Evolutionary conservation across 2,329 filamentous ascomycete genomes (phyloP).

Genomic region (Ceratocystiopsis minuta): DNA sequence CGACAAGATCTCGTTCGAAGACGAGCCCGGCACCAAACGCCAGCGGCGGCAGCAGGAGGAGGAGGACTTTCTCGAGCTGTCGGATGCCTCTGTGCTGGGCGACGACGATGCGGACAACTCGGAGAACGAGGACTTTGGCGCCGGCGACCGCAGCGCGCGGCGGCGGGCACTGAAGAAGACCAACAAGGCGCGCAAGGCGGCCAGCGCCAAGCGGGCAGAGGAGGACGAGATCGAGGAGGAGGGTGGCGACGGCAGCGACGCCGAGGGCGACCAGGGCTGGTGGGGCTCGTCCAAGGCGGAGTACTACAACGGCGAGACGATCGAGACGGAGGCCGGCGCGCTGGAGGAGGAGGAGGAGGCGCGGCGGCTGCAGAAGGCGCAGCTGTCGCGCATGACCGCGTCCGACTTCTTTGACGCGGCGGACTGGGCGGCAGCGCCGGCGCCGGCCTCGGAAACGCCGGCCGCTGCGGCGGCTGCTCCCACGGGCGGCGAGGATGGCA

Average conservation of each 20-base stretch:
- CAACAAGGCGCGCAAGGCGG: constrained; percentile 17
- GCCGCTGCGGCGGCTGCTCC: constrained; percentile 17
- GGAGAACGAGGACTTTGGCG: constrained; percentile 7
- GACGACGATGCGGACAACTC: constrained; percentile 12
- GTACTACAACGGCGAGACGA: constrained; percentile 76
- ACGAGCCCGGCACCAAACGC: constrained; percentile 62
- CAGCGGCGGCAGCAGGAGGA: constrained; percentile 46
- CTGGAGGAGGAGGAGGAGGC: constrained; percentile 87
- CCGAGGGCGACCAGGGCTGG: constrained; percentile 46
- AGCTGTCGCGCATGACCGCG: constrained; percentile 72
- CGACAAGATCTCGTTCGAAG: constrained; percentile 74
- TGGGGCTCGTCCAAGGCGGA: constrained; percentile 83
- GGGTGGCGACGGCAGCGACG: constrained; percentile 30
- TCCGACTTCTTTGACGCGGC: constrained; percentile 88
- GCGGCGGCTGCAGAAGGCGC: constrained; percentile 74
- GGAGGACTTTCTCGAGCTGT: constrained; percentile 37
- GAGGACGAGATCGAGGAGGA: constrained; percentile 20
- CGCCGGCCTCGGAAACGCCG: too few species aligned
- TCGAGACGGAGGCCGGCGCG: constrained; percentile 49
- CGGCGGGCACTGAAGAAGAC: neutral
- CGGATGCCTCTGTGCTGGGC: constrained; percentile 39
- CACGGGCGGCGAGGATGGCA: constrained; percentile 18
- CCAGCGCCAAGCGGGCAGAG: neutral
- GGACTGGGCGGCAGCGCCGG: constrained; percentile 50
- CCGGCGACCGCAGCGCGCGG: too few species aligned